Evolutionary conservation across 148 eudicot species (phyloP), one percentile per base, ranked within the genome.

Genomic region (Vaccinium myrtillus): DNA sequence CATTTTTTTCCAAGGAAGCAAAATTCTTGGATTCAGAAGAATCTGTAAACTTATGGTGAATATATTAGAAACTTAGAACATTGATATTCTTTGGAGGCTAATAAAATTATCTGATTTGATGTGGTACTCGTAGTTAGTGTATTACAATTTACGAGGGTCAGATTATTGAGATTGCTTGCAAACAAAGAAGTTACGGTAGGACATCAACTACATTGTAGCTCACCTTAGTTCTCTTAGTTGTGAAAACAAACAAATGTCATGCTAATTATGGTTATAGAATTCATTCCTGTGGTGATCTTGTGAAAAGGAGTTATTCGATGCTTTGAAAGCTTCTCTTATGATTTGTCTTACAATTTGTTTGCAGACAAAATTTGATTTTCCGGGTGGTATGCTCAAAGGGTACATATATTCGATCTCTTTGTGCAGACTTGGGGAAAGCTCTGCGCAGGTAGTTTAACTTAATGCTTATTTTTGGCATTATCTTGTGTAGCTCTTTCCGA

Each of bases 351-450:
- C 43, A 25, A 27, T 49, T 25, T 86, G 55, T 63, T 81, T 84
- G 89, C 93, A 95, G 98, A 87, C 98, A 97, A 88, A 97, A 97
- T 88, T 90, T 97, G 84, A 91, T 97, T 54, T 97, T 97, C 84
- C 88, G 96, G 80, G 98, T 97, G 87, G 94, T 87, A 80, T 97
- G 98, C 86, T 95, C 98, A 49, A 97, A 97, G 90, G 98, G 99
- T 43, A 97, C 99, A 23, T 97, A 97, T 81, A 91, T 97, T 50
- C 92, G 99, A 71, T 95, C 99, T 36, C 94, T 97, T 73, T 97
- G 99, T 85, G 98, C 98, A 51, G 99, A 97, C 90, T 75, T 97
- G 77, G 99, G 96, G 61, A 97, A 95, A 87, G 91, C 96, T 87
- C 93, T 97, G 56, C 92, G 92, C 88, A 97, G 98, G 99, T 97